Conservation (phyloP, 176 grass and related monocot genomes). For the Melocanna baccifera region DNA sequence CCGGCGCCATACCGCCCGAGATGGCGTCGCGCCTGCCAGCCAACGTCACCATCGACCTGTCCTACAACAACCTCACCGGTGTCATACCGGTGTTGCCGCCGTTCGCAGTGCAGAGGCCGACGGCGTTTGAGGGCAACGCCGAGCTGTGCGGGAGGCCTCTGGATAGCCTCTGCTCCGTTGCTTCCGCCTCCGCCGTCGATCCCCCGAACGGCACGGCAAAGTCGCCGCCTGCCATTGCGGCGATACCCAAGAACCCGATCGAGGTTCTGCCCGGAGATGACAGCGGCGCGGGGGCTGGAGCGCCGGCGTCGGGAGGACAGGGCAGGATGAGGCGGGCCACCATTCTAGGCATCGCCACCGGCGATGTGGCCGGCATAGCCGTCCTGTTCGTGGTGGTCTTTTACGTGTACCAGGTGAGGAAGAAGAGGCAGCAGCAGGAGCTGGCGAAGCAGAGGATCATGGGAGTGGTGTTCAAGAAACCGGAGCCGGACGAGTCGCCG, state of each 20-base stretch:
- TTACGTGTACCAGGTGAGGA: conserved; percentile 71
- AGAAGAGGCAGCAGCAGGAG: conserved; percentile 44
- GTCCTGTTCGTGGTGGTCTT: conserved; percentile 44
- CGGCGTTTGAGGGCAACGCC: conserved; percentile 70
- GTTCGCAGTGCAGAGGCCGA: conserved; percentile 51
- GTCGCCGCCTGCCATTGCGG: conserved; percentile 81
- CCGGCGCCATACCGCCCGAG: conserved; percentile 58
- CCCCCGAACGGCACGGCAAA: conserved; percentile 45
- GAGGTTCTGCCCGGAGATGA: conserved; percentile 21
- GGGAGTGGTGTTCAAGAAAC: conserved; percentile 46
- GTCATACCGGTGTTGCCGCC: conserved; percentile 42
- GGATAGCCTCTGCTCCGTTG: conserved; percentile 48
- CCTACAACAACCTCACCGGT: conserved; percentile 85
- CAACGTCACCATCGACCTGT: conserved; percentile 71
- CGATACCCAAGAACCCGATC: conserved; percentile 57
- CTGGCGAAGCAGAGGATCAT: conserved; percentile 33
- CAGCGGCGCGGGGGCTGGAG: too few relatives aligned
- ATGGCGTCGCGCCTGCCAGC: conserved; percentile 50
- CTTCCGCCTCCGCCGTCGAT: conserved; percentile 27
- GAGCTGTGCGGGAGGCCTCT: conserved; percentile 70
- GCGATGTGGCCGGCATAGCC: conserved; percentile 61
- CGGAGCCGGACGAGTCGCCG: conserved; percentile 29
- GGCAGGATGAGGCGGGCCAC: conserved; percentile 39
- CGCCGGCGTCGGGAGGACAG: conserved; percentile 10
- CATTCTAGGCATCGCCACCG: conserved; percentile 53